phyloP scores from a whole-genome alignment of 345 rosid species.

The Sonneratia caseolaris region DNA sequence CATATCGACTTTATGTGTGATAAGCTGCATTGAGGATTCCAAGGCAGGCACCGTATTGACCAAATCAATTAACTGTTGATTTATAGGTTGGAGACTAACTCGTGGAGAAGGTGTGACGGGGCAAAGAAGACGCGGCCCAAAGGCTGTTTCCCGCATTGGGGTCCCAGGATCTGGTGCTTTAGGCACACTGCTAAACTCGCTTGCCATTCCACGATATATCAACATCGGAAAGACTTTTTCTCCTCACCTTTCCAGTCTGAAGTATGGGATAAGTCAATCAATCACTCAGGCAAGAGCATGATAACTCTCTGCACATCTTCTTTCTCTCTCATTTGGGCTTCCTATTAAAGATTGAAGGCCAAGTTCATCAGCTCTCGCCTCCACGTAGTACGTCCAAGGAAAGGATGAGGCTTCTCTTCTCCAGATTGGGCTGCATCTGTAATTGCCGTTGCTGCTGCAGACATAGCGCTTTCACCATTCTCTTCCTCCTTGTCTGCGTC shows the following conservation, averaged over 20 bases:
- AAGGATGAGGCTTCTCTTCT: neutral
- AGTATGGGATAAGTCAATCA: slow-evolving; percentile 17
- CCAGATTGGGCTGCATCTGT: slow-evolving; percentile 19
- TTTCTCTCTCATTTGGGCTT: neutral
- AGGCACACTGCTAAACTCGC: slow-evolving; percentile 14
- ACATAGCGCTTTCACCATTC: slow-evolving; percentile 17
- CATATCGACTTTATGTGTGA: too few species aligned
- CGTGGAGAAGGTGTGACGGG: neutral
- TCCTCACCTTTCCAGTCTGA: slow-evolving; percentile 10
- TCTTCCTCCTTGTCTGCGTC: slow-evolving; percentile 1
- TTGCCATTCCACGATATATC: slow-evolving; percentile 39
- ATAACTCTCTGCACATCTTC: slow-evolving; percentile 10
- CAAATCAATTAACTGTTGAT: too few species aligned
- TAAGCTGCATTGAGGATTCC: too few species aligned
- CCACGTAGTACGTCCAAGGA: neutral
- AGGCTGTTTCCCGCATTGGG: slow-evolving; percentile 6
- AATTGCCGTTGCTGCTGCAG: slow-evolving; percentile 7
- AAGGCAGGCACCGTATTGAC: too few species aligned
- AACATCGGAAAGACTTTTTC: slow-evolving; percentile 9
- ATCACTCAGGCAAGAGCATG: slow-evolving; percentile 6
- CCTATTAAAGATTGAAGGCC: neutral
- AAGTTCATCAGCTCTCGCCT: neutral
- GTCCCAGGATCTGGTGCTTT: slow-evolving; percentile 9
- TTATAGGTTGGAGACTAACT: too few species aligned
- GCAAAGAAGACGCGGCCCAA: slow-evolving; percentile 27